These are phyloP conservation scores for Naganishia friedmannii DNA, from an alignment of 768 basidiomycete species.

Conservation along the genomic window DNA sequence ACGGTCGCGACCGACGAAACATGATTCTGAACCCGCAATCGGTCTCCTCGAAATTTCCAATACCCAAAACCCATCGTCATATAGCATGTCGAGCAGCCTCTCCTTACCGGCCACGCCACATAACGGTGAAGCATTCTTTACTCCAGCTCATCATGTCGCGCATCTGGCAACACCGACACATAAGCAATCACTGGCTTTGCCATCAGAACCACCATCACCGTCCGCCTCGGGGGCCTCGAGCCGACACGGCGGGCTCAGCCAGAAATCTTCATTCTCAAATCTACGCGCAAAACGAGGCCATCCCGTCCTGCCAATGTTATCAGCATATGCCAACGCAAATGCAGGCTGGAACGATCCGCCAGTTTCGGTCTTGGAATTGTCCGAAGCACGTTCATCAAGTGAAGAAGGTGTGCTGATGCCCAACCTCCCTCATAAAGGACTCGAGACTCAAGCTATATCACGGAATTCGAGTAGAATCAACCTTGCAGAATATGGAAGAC, in stretches of 20 bases:
- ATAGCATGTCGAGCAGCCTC: constrained; percentile 18
- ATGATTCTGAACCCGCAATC: constrained; percentile 10
- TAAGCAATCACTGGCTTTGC: neutral
- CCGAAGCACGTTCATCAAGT: constrained; percentile 1
- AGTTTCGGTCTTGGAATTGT: constrained; percentile 12
- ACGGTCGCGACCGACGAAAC: neutral
- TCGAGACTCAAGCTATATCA: constrained; percentile 32
- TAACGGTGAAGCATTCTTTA: constrained; percentile 33
- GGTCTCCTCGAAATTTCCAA: constrained; percentile 18
- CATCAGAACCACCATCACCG: constrained; percentile 17
- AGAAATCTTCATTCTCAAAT: constrained; percentile 25
- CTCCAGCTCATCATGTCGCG: constrained; percentile 21
- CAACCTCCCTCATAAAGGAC: constrained; percentile 26
- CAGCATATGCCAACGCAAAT: neutral
- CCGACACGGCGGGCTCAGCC: constrained; percentile 29
- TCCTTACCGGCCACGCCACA: constrained; percentile 32
- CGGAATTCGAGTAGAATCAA: constrained; percentile 48
- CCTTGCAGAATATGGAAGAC: constrained; percentile 42
- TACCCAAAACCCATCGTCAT: constrained; percentile 12
- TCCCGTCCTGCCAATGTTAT: constrained; percentile 20
- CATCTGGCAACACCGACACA: neutral
- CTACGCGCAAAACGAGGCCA: constrained; percentile 20
- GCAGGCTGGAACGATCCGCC: constrained; percentile 51
- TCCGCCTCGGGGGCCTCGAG: constrained; percentile 9
- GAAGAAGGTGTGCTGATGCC: neutral